Percentiles rank a stretch among this genome's conserved stretches.
Evolutionary conservation across 139 green algal genomes (phyloP).

Genomic region (Chlamydomonas eustigma): DNA sequence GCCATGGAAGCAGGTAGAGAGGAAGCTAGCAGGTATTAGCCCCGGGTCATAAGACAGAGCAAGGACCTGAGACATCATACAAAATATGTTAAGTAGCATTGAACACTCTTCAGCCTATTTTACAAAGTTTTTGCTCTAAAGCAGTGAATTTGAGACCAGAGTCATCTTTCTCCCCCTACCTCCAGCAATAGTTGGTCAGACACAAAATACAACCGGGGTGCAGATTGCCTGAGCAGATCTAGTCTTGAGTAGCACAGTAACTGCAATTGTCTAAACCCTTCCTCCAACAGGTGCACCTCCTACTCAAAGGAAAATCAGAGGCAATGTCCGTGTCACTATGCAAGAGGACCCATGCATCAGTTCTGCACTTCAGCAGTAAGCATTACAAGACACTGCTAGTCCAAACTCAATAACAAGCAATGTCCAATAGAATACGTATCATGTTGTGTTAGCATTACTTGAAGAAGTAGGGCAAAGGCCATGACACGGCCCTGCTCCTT

Average conservation of each 20-base stretch:
- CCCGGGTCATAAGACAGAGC: slow-evolving; percentile 14
- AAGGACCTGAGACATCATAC: slow-evolving; percentile 8
- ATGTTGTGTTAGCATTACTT: no score
- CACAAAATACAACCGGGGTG: slow-evolving; percentile 30
- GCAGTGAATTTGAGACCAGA: no score
- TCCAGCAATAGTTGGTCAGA: slow-evolving; percentile 30
- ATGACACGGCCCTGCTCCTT: slow-evolving; percentile 19
- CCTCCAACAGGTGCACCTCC: slow-evolving; percentile 3
- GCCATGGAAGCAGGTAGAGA: slow-evolving; percentile 22
- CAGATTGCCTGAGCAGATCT: slow-evolving; percentile 15
- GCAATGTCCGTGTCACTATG: not conserved
- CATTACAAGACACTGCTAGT: no score
- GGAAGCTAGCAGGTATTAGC: slow-evolving; percentile 15
- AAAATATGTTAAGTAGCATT: no score
- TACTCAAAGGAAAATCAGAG: not conserved
- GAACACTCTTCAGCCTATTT: no score
- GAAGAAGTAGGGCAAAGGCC: slow-evolving; percentile 16
- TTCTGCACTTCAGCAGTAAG: no score
- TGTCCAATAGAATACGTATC: no score
- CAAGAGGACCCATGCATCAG: no score
- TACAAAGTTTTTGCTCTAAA: no score
- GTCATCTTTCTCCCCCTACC: not conserved
- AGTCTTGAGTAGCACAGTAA: slow-evolving; percentile 1
- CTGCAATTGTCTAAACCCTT: slow-evolving; percentile 4
- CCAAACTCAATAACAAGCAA: no score